Percentiles rank a stretch among this genome's conserved stretches.
phyloP scores from a whole-genome alignment of 345 rosid genomes.

The Populus tremula region DNA sequence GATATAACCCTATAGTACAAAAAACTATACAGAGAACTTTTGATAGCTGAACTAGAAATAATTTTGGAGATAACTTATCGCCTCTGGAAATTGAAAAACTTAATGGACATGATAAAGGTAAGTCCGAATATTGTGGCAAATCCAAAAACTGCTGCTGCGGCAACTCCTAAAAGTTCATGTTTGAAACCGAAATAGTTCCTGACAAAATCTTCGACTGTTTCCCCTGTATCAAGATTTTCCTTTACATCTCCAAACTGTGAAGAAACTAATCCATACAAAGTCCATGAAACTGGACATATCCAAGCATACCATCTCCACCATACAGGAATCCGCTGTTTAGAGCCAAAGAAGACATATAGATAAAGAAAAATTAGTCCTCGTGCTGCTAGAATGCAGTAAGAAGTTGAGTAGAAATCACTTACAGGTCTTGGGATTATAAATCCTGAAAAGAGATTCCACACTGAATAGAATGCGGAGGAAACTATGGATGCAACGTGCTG shows the following conservation, averaged over 20 bases:
- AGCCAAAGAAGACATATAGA: not conserved
- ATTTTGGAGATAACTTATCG: too few species aligned
- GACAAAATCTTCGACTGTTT: constrained; percentile 39
- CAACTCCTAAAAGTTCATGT: constrained; percentile 35
- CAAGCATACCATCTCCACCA: constrained; percentile 50
- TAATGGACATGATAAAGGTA: not conserved
- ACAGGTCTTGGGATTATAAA: constrained; percentile 1
- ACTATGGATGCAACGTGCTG: constrained; percentile 48
- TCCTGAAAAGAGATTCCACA: constrained; percentile 38
- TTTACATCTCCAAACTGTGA: constrained; percentile 47
- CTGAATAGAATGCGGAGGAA: constrained; percentile 45
- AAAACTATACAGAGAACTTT: too few species aligned
- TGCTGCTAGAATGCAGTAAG: not conserved
- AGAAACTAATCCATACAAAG: constrained; percentile 34
- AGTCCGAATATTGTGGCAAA: not conserved
- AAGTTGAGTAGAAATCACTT: not conserved
- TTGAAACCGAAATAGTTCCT: constrained; percentile 43
- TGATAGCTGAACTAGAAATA: too few species aligned
- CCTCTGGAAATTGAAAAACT: not conserved
- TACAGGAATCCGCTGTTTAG: constrained; percentile 38
- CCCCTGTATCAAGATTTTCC: constrained; percentile 38
- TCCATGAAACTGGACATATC: constrained; percentile 46
- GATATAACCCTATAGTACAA: too few species aligned
- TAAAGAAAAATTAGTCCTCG: not conserved
- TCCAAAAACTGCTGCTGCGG: constrained; percentile 3